phyloP scores from a whole-genome alignment of 352 stramenopile genomes.

The Paralagenidium karlingii region DNA sequence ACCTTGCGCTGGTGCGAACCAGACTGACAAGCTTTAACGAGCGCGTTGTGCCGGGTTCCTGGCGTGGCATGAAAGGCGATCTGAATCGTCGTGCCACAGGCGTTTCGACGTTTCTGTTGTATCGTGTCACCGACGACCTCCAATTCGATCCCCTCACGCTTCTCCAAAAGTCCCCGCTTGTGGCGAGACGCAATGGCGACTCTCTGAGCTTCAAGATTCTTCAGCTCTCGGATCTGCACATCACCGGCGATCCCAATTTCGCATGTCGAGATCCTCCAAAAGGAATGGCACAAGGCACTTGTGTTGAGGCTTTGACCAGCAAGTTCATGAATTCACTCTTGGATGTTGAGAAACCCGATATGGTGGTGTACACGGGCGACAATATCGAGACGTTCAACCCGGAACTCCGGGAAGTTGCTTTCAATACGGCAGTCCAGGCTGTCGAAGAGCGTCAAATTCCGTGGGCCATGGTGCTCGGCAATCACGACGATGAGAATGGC shows the following conservation, averaged over 20 bases:
- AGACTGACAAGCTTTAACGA: too few species aligned
- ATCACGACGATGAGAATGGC: conserved; percentile 38
- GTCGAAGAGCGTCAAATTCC: conserved; percentile 27
- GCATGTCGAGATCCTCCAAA: conserved; percentile 9
- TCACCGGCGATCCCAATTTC: conserved; percentile 22
- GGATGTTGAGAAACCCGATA: conserved; percentile 30
- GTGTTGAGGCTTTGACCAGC: conserved; percentile 27
- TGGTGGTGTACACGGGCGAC: conserved; percentile 44
- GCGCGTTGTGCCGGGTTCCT: too few species aligned
- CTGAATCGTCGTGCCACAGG: too few species aligned
- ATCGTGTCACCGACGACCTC: too few species aligned
- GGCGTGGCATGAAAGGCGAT: too few species aligned
- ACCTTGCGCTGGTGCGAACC: too few species aligned
- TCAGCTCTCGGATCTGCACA: conserved; percentile 42
- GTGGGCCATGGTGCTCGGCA: conserved; percentile 45
- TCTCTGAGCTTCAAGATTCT: conserved; percentile 36
- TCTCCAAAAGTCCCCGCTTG: too few species aligned
- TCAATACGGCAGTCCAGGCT: conserved; percentile 17
- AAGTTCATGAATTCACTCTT: conserved; percentile 30
- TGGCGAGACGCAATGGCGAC: too few species aligned
- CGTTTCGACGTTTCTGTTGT: too few species aligned
- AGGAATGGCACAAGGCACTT: conserved; percentile 16
- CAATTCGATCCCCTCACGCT: too few species aligned
- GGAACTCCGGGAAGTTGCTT: conserved; percentile 13
- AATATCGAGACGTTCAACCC: conserved; percentile 17